Conservation (phyloP, 371 early-diverging fungal species). For the Haplosporangium sp. region DNA sequence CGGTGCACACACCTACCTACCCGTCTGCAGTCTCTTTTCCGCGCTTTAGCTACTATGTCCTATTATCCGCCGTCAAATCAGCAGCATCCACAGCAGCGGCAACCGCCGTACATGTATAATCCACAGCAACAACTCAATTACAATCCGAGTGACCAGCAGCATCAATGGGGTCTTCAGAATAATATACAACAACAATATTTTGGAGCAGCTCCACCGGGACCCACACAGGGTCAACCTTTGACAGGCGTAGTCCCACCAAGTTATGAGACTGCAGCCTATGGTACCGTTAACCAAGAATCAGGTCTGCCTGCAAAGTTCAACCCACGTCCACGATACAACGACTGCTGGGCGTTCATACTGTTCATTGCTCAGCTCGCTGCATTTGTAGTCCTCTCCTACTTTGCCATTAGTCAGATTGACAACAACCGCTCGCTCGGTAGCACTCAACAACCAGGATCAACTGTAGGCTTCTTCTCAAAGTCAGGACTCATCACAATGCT, state of each 20-base stretch:
- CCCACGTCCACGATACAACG: slow-evolving; percentile 55
- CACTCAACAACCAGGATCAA: background rate
- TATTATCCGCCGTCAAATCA: slow-evolving; percentile 19
- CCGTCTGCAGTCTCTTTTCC: too few relatives aligned
- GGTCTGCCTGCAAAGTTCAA: slow-evolving; percentile 53
- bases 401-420: slow-evolving; percentile 30
- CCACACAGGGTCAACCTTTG: slow-evolving; percentile 28
- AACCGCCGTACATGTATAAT: slow-evolving; percentile 18
- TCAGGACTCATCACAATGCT: slow-evolving; percentile 29
- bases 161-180: slow-evolving; percentile 22
- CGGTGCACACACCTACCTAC: too few relatives aligned
- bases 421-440: background rate
- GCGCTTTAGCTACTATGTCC: slow-evolving; percentile 34
- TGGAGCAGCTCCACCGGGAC: slow-evolving; percentile 10
- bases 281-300: slow-evolving; percentile 38
- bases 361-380: slow-evolving; percentile 61
- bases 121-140: slow-evolving; percentile 30
- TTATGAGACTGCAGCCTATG: slow-evolving; percentile 38
- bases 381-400: slow-evolving; percentile 54
- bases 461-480: slow-evolving; percentile 24
- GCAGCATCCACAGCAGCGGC: slow-evolving; percentile 12
- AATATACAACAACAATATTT: slow-evolving; percentile 35
- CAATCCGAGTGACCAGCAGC: slow-evolving; percentile 22
- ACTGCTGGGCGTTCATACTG: slow-evolving; percentile 69
- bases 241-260: slow-evolving; percentile 36